Conservation (phyloP, 2,329 filamentous ascomycete species). For the Pseudogymnoascus sp. region DNA sequence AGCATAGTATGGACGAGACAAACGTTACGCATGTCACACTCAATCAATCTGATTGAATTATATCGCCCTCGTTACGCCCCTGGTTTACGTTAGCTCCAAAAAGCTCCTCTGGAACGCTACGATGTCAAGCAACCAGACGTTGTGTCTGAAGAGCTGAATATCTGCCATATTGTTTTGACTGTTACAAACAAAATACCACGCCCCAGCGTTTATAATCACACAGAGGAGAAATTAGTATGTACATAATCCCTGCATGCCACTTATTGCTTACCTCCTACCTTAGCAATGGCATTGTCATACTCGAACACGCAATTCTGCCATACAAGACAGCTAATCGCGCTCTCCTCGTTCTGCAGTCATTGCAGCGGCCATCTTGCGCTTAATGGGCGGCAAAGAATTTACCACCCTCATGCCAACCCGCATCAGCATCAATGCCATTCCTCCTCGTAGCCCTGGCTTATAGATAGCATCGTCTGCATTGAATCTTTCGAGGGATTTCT, state of each 20-base stretch:
- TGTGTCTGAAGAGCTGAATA: too few relatives aligned
- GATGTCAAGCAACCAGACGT: too few relatives aligned
- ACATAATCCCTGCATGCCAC: neutral
- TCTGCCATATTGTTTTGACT: too few relatives aligned
- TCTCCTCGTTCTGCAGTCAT: neutral
- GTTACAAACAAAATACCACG: too few relatives aligned
- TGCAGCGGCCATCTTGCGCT: neutral
- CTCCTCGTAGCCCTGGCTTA: neutral
- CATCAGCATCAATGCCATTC: neutral
- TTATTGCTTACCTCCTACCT: too few relatives aligned
- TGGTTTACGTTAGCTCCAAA: too few relatives aligned
- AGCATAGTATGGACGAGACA: too few relatives aligned
- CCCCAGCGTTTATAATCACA: too few relatives aligned
- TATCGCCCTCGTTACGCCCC: too few relatives aligned
- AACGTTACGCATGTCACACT: too few relatives aligned
- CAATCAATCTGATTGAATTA: too few relatives aligned
- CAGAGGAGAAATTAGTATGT: neutral
- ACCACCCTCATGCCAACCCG: neutral
- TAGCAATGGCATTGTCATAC: neutral
- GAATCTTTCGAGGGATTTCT: neutral
- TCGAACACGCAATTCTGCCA: neutral
- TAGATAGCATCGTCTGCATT: neutral
- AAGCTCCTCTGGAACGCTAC: too few relatives aligned
- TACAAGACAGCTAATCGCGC: neutral
- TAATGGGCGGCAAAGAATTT: neutral